Evolutionary conservation across 2,329 filamentous ascomycete genomes (phyloP), one percentile per base, ranked within the genome.

Genomic region (Talaromyces funiculosus): DNA sequence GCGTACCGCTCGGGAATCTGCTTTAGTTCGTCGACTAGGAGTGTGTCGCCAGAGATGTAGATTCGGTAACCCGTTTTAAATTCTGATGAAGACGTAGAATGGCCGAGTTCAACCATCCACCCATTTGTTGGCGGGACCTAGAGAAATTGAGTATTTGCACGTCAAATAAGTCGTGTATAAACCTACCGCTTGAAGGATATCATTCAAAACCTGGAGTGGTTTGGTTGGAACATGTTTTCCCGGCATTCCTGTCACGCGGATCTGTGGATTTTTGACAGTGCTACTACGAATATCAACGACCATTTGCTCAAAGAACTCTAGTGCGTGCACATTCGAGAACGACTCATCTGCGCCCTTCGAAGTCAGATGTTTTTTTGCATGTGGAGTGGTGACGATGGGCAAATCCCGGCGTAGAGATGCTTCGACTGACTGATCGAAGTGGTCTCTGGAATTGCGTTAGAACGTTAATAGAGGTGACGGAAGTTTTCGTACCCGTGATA

Each of bases 21-120:
- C 53, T 82, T 80, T 0, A 89, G 78, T 54, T 88, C 85, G 64
- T 85, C 80, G 22, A 86, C 79, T 67, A 86, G 76, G 7, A 88
- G 75, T 1, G 85, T 88, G 68, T 89, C 85, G 20, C 86, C 86
- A 0, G 84, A 84, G 62, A 88, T 87, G 71, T 88, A 88, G 66
- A 88, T 86, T 14, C 81, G 72, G 66, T 85, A 85, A 1, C 83
- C 81, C 22, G 72, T 76, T 10, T 77, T 68, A 61, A 83, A 78
- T 3, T 67, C 64, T 26, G 55, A 47, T 7, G 20, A 35, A 9
- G 62, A 37, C 43, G 67, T 60, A 29, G 70, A 65, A 64, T 82
- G 79, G 1, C 85, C 85, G 9, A 88, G 72, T 69, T 88, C 85
- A 3, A 88, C 63, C 73, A 88, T 82, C 84, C 85, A 88, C 33